Evolutionary conservation across 306 rosid species (phyloP), one percentile per base, ranked within the genome.

Genomic region (Quercus engelmannii): DNA sequence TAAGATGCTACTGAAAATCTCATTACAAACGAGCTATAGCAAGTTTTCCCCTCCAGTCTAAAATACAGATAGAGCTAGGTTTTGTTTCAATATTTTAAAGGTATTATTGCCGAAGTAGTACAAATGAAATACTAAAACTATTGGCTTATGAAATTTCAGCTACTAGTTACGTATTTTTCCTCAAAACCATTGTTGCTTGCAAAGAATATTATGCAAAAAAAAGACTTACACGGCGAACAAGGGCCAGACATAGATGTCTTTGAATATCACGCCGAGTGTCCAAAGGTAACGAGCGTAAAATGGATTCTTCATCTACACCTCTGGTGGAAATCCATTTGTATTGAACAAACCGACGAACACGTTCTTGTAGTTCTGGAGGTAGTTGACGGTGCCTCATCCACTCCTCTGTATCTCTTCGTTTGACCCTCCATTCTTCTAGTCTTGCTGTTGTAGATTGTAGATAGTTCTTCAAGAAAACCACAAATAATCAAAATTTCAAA

Each of bases 381-480:
- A 95, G 91, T 70, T 92, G 99, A 15, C 99, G 94, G 43, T 95
- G 96, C 83, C 89, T 90, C 99, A 91, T 95, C 98, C 99, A 95
- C 86, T 92, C 97, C 87, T 95, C 97, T 38, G 97, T 95, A 55
- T 95, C 98, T 76, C 91, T 90, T 68, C 89, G 89, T 78, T 38
- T 92, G 8, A 92, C 88, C 77, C 98, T 87, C 98, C 98, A 95
- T 56, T 95, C 91, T 80, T 95, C 99, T 76, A 95, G 88, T 85
- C 97, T 95, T 63, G 91, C 91, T 25, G 94, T 75, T 26, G 91
- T 67, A 74, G 99, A 92, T 92, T 92, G 99, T 83, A 91, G 82
- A 80, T 87, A 95, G 26, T 86, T 80, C 97, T 95, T 78, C 26
- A 78, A 69, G 46, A 67, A 71, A 69, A 28, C 74, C 57, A 23